phyloP scores from a whole-genome alignment of 306 rosid species.

The Sicyos edulis region DNA sequence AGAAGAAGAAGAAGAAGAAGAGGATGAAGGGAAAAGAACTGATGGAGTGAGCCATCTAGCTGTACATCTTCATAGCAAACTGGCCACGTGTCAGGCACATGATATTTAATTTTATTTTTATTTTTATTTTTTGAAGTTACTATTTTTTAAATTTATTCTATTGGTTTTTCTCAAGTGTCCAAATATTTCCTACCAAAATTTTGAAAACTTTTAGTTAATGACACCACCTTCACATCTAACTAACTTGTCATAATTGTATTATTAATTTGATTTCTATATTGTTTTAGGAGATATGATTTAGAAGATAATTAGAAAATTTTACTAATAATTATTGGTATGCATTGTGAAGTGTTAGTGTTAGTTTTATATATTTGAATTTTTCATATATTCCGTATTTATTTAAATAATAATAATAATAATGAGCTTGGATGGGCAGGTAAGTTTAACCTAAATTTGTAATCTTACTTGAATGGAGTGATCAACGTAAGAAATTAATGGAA shows the following conservation, averaged over 20 bases:
- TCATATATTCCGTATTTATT: too few species aligned
- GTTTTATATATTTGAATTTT: too few species aligned
- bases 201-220: background rate
- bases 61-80: constrained; percentile 21
- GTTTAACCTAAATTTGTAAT: too few species aligned
- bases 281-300: background rate
- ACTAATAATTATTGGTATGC: too few species aligned
- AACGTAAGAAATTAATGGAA: too few species aligned
- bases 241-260: background rate
- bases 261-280: background rate
- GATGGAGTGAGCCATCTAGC: constrained; percentile 22
- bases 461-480: too few species aligned
- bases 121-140: background rate
- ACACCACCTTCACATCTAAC: background rate
- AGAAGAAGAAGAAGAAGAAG: background rate
- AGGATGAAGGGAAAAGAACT: constrained; percentile 19
- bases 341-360: too few species aligned
- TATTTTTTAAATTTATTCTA: background rate
- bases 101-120: background rate
- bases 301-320: background rate
- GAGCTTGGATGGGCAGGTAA: too few species aligned
- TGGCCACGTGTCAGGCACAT: constrained; percentile 22
- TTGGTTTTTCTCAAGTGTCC: background rate
- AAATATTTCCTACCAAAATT: constrained; percentile 7
- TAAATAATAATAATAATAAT: too few species aligned